Evolutionary conservation across 805 yeast genomes (phyloP).

Genomic region (Kluyveromyces siamensis): DNA sequence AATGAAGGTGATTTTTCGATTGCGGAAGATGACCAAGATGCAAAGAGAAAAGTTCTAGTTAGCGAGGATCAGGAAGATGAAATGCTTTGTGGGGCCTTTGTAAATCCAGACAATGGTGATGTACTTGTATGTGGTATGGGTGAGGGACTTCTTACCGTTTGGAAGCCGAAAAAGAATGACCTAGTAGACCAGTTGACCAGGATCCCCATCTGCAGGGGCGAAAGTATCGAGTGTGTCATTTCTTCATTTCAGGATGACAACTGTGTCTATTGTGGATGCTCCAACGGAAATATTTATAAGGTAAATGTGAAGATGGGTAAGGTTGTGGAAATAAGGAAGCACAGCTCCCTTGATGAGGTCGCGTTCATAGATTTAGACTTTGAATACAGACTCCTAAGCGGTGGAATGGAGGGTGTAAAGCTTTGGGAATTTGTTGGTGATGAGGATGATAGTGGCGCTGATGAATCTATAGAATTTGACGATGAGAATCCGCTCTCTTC

Average conservation of each 20-base stretch:
- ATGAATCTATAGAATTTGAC: conserved; percentile 9
- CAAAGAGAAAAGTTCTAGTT: conserved; percentile 42
- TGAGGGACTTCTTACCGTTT: conserved; percentile 78
- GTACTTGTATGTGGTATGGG: conserved; percentile 79
- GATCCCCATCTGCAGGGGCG: conserved; percentile 56
- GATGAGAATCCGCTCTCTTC: conserved; percentile 6
- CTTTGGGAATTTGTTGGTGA: conserved; percentile 52
- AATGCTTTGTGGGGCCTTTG: conserved; percentile 62
- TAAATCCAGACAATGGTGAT: conserved; percentile 54
- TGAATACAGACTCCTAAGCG: conserved; percentile 70
- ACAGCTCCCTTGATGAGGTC: conserved; percentile 67
- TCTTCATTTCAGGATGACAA: conserved; percentile 39
- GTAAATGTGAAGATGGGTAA: conserved; percentile 58
- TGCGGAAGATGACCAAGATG: conserved; percentile 13
- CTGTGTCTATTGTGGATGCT: conserved; percentile 69
- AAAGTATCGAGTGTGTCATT: conserved; percentile 64
- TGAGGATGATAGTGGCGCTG: conserved; percentile 14
- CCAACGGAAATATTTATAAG: conserved; percentile 64
- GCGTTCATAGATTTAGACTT: conserved; percentile 67
- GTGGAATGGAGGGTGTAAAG: conserved; percentile 74
- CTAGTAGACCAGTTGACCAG: conserved; percentile 73
- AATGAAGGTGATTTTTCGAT: conserved; percentile 15
- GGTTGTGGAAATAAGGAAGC: conserved; percentile 56
- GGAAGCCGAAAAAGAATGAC: conserved; percentile 68
- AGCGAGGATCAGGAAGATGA: conserved; percentile 95